Percentiles rank a stretch among this genome's conserved stretches.
Conservation (phyloP, 2,329 filamentous ascomycete species). For the Capronia coronata region DNA sequence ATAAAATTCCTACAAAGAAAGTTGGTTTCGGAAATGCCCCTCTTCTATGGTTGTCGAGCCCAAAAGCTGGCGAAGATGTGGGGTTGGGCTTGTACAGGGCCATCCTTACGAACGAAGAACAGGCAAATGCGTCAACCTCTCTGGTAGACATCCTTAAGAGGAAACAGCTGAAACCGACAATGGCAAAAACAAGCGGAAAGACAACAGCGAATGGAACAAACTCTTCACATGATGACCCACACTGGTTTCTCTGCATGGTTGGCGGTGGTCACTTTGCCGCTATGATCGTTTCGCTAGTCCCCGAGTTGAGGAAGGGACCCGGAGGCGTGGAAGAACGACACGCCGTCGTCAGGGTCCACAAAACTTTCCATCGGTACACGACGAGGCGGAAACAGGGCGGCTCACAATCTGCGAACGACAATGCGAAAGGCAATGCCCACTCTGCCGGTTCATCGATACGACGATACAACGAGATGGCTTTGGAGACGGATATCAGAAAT, state of each 20-base stretch:
- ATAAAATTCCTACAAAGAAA: constrained; percentile 43
- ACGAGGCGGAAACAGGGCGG: constrained; percentile 95
- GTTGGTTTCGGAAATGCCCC: constrained; percentile 60
- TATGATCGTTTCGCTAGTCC: constrained; percentile 85
- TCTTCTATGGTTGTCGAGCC: constrained; percentile 77
- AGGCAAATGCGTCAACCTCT: constrained; percentile 53
- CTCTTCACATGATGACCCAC: constrained; percentile 61
- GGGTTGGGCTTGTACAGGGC: constrained; percentile 82
- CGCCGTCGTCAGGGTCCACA: constrained; percentile 84
- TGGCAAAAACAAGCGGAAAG: constrained; percentile 35
- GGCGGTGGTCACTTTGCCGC: constrained; percentile 95
- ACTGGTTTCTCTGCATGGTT: constrained; percentile 97
- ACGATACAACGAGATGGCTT: constrained; percentile 86
- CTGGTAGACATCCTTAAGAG: constrained; percentile 63
- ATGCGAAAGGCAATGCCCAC: constrained; percentile 86
- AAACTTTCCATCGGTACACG: constrained; percentile 96
- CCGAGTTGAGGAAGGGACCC: constrained; percentile 65
- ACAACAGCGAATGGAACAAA: constrained; percentile 31
- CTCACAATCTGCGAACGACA: constrained; percentile 87
- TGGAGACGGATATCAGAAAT: constrained; percentile 79
- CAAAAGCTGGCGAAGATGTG: constrained; percentile 65
- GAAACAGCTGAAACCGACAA: constrained; percentile 67
- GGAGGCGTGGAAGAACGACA: constrained; percentile 71
- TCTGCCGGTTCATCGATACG: constrained; percentile 85
- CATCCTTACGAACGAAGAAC: constrained; percentile 67